A percentile compares a stretch with the other conserved stretches of the same genome.
Evolutionary conservation across 2,329 filamentous ascomycete genomes (phyloP).

Genomic region (Coleophoma eucalyptorum): DNA sequence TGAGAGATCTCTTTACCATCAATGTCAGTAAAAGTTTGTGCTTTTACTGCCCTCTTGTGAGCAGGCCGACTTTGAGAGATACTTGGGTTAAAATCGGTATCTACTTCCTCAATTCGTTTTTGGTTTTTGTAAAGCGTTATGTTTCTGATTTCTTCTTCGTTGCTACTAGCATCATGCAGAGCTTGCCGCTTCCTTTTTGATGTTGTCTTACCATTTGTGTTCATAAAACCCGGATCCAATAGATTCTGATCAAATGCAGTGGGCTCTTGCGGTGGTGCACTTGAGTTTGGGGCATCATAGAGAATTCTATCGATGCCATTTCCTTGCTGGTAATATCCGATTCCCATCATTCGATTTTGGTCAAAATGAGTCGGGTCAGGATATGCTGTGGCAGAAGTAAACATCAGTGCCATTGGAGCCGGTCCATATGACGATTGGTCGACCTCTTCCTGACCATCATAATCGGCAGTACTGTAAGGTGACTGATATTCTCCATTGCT

Average conservation of each 20-base stretch:
- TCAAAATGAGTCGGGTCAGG: slow-evolving; percentile 18
- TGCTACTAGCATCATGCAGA: neutral
- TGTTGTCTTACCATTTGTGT: slow-evolving; percentile 1
- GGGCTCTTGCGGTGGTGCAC: slow-evolving; percentile 6
- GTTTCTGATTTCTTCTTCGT: neutral
- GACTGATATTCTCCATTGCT: slow-evolving; percentile 1
- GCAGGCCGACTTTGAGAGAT: neutral
- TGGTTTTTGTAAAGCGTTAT: neutral
- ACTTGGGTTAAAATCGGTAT: neutral
- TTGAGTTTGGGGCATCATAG: slow-evolving; percentile 20
- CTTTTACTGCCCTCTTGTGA: neutral
- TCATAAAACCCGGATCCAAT: slow-evolving; percentile 18
- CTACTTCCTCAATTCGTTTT: neutral
- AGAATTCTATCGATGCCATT: slow-evolving; percentile 24
- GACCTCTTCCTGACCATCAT: neutral
- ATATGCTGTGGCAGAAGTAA: slow-evolving; percentile 10
- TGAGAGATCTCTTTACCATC: neutral
- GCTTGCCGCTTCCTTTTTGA: slow-evolving; percentile 1
- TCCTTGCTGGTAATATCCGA: slow-evolving; percentile 23
- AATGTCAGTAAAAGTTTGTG: neutral
- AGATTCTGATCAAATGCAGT: slow-evolving; percentile 10
- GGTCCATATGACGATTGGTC: neutral
- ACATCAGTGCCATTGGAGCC: slow-evolving; percentile 11
- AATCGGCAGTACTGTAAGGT: neutral
- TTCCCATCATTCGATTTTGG: slow-evolving; percentile 23